Evolutionary conservation across 495 filamentous ascomycete species (phyloP), one percentile per base, ranked within the genome.

Genomic region (Margaritispora aquatica): DNA sequence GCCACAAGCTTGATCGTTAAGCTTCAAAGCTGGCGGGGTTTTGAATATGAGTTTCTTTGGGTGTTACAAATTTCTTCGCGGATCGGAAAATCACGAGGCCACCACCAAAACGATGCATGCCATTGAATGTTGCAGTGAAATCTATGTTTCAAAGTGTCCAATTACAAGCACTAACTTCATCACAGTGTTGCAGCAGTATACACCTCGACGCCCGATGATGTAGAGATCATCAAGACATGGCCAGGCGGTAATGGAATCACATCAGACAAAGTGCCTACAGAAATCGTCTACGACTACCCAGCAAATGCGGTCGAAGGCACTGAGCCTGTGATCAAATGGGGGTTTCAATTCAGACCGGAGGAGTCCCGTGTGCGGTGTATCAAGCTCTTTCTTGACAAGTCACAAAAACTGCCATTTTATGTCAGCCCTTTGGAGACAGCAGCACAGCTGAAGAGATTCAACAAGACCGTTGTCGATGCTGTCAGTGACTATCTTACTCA

Each of bases 161-260:
- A n/a, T 8, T 3, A 17, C 38, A 24, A 50, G 21, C 8, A 50
- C 64, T 62, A 51, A 63, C 48, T 10, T 17, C n/a, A 17, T 22
- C 8, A 41, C 59, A 88, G 86, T 41, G 87, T 90, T 36, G 87
- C 87, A 10, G 80, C 84, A n/a, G 85, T 86, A 26, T 89, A 90
- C 64, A 89, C 84, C 13, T 84, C 82, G 10, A 87, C 85, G 0
- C 88, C 87, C 1, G 87, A 90, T 61, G 87, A 90, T 67, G 75
- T 90, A 51, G 87, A 90, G 61, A 87, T 90, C 62, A 89, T 90
- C 73, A 90, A 89, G 68, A 86, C 83, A 26, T 90, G 87, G 87
- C 88, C 88, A 2, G 87, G 87, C 44, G 86, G 87, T 21, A 87
- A 89, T 58, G 82, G 83, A 52, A 86, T 86, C 68, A 86, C 84